Base-by-base conservation (phyloP, 345 rosid genomes). In the Euphorbia peplus region DNA sequence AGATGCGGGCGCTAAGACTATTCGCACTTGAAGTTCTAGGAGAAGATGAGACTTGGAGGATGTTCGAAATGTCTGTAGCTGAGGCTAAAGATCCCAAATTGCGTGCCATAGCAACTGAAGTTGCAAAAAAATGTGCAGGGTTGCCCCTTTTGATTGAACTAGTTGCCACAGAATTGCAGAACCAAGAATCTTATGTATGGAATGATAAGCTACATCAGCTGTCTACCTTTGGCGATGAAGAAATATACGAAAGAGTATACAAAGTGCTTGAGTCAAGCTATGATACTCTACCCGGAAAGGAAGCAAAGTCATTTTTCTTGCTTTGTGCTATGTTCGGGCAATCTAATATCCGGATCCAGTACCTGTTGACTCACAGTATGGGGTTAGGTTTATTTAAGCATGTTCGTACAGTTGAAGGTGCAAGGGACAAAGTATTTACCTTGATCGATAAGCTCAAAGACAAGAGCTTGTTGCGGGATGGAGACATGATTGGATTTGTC, bases 121-220 rank as follows among this genome's bases (percentile, higher is more conserved):
- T 79, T 0, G 58, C 56, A 0, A 8, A 14, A 8, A 61, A 56
- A 62, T 72, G 77, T 51, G 68, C 1, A 13, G 73, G 83, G 1
- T 48, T 75, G 54, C 83, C 80, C 0, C 4, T 79, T 25, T 57
- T 65, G 12, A 12, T 75, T 63, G 11, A 15, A 4, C 28, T 58
- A 2, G 70, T 75, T 39, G 75, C 76, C 30, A 55, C 12, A 12
- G 66, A 37, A 10, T 22, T 79, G 70, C 68, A 54, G 32, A 41
- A n/a, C 8, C 42, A 22, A 10, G n/a, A 13, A 0, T 10, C 15
- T 19, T 14, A 44, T 13, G 32, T 6, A 21, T 59, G 73, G 58
- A 29, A n/a, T 11, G 42, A 30, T 7, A 30, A 15, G 10, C 9
- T 59, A 37, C 8, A 63, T 32, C 21, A 14, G 19, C 37, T 63